These are phyloP conservation scores for Tuber brumale DNA, from an alignment of 495 filamentous ascomycete genomes.

Conservation along the genomic window DNA sequence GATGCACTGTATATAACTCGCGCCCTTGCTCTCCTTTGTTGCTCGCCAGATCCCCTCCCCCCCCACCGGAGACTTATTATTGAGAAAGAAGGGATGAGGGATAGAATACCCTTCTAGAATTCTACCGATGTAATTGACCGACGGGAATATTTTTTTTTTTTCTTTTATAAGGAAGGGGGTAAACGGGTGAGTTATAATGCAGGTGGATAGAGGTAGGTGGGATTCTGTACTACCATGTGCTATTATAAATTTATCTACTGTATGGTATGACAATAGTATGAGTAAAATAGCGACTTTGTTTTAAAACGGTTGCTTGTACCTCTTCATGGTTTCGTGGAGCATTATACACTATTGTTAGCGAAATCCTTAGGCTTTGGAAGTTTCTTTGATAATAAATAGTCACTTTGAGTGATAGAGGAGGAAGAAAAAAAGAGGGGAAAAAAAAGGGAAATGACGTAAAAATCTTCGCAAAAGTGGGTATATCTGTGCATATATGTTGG, in stretches of 20 bases:
- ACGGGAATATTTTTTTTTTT: neutral
- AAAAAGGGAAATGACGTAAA: neutral
- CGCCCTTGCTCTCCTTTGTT: neutral
- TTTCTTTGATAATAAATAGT: neutral
- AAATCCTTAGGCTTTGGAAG: neutral
- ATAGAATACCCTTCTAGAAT: neutral
- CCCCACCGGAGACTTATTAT: neutral
- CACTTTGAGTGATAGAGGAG: neutral
- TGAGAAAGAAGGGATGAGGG: neutral
- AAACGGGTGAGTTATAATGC: neutral
- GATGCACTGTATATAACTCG: neutral
- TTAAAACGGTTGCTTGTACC: neutral
- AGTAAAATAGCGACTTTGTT: neutral
- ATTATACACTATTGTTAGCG: neutral
- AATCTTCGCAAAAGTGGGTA: neutral
- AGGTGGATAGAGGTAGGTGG: neutral
- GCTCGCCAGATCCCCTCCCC: neutral
- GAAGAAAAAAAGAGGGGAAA: too few species aligned
- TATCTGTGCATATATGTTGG: neutral
- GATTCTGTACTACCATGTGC: neutral
- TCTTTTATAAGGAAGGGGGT: neutral
- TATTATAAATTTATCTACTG: neutral
- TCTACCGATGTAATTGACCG: neutral
- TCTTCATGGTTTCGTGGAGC: neutral
- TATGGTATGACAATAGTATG: neutral